These are phyloP conservation scores for Leccinum imitatum DNA, from an alignment of 768 basidiomycete genomes.

Conservation along the genomic window DNA sequence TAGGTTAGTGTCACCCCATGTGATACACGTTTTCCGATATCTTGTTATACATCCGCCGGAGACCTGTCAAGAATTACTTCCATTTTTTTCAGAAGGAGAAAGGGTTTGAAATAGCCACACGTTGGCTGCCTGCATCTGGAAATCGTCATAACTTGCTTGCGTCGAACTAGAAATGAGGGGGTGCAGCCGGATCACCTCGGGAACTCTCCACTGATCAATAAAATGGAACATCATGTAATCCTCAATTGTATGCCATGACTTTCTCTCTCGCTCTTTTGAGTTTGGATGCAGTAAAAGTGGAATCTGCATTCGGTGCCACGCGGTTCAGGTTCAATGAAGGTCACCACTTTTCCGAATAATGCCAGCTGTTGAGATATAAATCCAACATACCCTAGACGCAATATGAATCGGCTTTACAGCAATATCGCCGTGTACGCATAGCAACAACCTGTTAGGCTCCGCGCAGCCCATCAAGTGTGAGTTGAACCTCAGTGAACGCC, in stretches of 20 bases:
- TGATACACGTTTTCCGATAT: background rate
- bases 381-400: background rate
- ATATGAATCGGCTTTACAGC: background rate
- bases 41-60: background rate
- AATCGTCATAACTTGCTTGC: background rate
- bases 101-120: background rate
- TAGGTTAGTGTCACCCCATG: background rate
- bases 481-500: background rate
- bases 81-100: background rate
- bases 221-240: background rate
- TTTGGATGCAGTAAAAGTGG: background rate
- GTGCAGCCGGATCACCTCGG: background rate
- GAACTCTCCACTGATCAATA: background rate
- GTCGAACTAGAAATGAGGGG: too few relatives aligned
- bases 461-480: background rate
- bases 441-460: background rate
- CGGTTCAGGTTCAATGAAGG: background rate
- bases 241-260: background rate
- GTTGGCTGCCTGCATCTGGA: background rate
- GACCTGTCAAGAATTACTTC: background rate
- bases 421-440: background rate
- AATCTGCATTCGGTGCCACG: background rate
- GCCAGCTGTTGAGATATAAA: background rate
- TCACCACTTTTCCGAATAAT: background rate
- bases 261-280: background rate